Base-by-base conservation (phyloP, 495 filamentous ascomycete genomes). In the Annulohypoxylon stygium region DNA sequence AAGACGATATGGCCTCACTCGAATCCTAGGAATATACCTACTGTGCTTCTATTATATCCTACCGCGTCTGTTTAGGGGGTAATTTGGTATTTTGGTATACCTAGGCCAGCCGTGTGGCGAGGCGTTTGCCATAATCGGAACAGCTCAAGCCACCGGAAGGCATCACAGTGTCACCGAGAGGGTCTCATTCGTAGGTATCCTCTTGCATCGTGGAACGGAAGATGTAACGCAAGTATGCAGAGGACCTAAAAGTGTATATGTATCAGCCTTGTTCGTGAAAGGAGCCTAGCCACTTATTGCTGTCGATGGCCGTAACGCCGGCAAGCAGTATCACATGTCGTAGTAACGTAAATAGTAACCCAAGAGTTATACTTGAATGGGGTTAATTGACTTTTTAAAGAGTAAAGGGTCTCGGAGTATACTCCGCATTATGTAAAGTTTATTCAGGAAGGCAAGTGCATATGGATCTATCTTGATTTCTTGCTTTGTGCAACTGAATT, bases 91-190 rank as follows among this genome's bases (percentile, higher is more conserved):
- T 50, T 57, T 47, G 36, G 53, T 65, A 66, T 23, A 50, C 30
- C 39, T 25, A 6, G 30, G 3, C 45, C 54, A 36, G 23, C 50
- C 60, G 58, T 43, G 26, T 47, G 6, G 20, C 61, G 60, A 65
- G 53, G 18, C 37, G 34, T 47, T 61, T 69, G 43, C 53, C 54
- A 69, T 50, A 43, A 60, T 61, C 60, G 47, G 65, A 55, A 47
- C 45, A 20, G n/a, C 43, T 64, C 59, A 73, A 69, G 70, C 70
- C 64, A 73, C 64, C 20, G 36, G 30, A 66, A 54, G 55, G 71
- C 57, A 47, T 62, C 61, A 69, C n/a, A 9, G 43, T 47, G 18
- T 37, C 23, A 51, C 20, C 2, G 7, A 54, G 60, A 65, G 65
- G 65, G 67, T 58, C 20, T 45, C 63, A 63, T 67, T 54, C 33